Percentiles rank a stretch among this genome's conserved stretches.
These are phyloP conservation scores for Clitoria ternatea DNA, from an alignment of 306 rosid species.

Conservation along the genomic window DNA sequence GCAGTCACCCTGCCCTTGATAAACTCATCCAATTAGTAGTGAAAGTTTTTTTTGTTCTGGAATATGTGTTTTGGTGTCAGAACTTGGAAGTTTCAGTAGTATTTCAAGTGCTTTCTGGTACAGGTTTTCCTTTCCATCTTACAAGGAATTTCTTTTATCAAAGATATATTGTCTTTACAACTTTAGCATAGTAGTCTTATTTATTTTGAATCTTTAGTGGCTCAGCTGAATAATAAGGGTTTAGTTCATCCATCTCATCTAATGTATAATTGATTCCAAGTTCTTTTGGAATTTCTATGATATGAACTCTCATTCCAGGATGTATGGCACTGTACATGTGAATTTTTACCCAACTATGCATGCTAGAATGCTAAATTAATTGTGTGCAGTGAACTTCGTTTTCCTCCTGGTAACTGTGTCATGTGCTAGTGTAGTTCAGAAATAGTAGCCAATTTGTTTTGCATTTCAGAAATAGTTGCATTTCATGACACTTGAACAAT, in stretches of 20 bases:
- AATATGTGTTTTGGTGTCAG: conserved; percentile 1
- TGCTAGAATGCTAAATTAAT: neutral
- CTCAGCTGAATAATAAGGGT: neutral
- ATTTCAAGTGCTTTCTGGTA: conserved; percentile 12
- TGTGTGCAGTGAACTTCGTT: neutral
- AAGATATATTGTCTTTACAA: neutral
- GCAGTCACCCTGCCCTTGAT: neutral
- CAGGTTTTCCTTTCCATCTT: neutral
- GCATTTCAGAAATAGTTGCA: neutral
- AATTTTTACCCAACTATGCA: neutral
- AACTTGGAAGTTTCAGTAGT: neutral
- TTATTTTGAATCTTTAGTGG: neutral
- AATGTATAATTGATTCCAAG: neutral
- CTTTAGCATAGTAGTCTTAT: neutral
- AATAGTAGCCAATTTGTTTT: neutral
- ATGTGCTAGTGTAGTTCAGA: neutral
- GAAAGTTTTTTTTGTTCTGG: neutral
- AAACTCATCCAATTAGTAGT: conserved; percentile 2
- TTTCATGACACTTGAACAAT: neutral
- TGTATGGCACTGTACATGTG: neutral
- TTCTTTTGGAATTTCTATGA: neutral
- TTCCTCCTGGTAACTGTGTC: neutral
- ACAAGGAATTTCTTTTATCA: neutral
- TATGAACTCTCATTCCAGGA: neutral
- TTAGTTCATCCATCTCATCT: neutral